Percentiles rank a stretch among this genome's conserved stretches.
These are phyloP conservation scores for Pontederia paniculata DNA, from an alignment of 176 grass and related monocot species.

Conservation along the genomic window DNA sequence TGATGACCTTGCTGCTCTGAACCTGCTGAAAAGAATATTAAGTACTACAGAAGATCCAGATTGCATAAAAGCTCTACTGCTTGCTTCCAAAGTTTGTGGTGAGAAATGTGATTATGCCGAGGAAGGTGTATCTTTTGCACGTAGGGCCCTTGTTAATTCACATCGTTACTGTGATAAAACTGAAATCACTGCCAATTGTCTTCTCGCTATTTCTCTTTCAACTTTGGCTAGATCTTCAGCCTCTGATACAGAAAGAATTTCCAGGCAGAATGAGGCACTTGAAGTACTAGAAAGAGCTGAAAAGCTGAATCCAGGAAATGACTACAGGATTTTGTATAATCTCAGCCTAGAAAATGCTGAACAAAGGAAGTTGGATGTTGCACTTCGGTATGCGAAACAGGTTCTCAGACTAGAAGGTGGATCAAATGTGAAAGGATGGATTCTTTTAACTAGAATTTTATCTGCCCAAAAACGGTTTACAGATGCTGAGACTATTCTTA, in stretches of 20 bases:
- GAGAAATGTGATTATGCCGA: slow-evolving; percentile 39
- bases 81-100: slow-evolving; percentile 70
- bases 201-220: slow-evolving; percentile 67
- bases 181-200: slow-evolving; percentile 42
- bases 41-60: slow-evolving; percentile 56
- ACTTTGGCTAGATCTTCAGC: slow-evolving; percentile 53
- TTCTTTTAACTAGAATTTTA: slow-evolving; percentile 87
- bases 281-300: slow-evolving; percentile 55
- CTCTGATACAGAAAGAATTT: slow-evolving; percentile 67
- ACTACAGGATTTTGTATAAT: slow-evolving; percentile 49
- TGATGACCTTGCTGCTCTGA: slow-evolving; percentile 59
- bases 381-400: slow-evolving; percentile 65
- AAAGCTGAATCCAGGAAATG: slow-evolving; percentile 41
- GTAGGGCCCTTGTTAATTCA: slow-evolving; percentile 42
- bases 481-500: slow-evolving; percentile 55
- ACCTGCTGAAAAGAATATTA: slow-evolving; percentile 54
- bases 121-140: slow-evolving; percentile 52
- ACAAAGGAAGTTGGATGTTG: slow-evolving; percentile 84
- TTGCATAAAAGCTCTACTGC: slow-evolving; percentile 51
- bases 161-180: slow-evolving; percentile 37
- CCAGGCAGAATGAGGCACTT: slow-evolving; percentile 61
- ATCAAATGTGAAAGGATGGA: slow-evolving; percentile 71
- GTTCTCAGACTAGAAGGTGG: slow-evolving; percentile 71
- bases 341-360: slow-evolving; percentile 81
- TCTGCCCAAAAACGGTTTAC: slow-evolving; percentile 70